Evolutionary conservation across 2,329 filamentous ascomycete species (phyloP).

Genomic region (Raffaelea albimanens): DNA sequence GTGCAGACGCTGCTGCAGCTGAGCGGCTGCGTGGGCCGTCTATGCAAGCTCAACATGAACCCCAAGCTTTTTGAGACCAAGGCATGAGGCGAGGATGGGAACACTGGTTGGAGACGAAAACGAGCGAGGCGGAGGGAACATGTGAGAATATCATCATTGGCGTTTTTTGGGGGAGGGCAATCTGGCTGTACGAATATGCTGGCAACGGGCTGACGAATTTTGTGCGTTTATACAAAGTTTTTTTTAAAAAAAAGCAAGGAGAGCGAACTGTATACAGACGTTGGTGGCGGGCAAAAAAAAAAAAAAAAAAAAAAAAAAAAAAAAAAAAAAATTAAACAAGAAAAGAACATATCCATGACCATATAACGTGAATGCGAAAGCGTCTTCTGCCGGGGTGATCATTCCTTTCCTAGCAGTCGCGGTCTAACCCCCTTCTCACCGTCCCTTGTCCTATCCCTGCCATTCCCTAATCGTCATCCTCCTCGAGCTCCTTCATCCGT

Average conservation of each 20-base stretch:
- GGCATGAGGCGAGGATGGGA: background rate
- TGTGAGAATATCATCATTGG: background rate
- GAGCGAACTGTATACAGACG: background rate
- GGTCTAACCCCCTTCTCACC: too few relatives aligned
- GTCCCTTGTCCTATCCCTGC: too few relatives aligned
- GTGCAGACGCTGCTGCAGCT: constrained; percentile 92
- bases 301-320: background rate
- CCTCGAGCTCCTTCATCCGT: constrained; percentile 8
- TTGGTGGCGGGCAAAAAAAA: background rate
- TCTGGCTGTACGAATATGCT: background rate
- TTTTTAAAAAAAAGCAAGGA: background rate
- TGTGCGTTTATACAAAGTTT: background rate
- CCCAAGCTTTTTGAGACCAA: constrained; percentile 60
- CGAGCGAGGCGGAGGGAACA: constrained; percentile 20
- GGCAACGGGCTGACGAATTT: background rate
- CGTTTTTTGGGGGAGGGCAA: constrained; percentile 4
- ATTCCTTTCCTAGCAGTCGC: too few relatives aligned
- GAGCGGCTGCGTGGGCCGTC: constrained; percentile 80
- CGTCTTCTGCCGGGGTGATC: too few relatives aligned
- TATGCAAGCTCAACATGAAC: constrained; percentile 97
- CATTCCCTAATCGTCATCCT: constrained; percentile 6
- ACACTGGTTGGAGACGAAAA: too few relatives aligned
- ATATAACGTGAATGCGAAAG: too few relatives aligned
- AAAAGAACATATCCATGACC: too few relatives aligned
- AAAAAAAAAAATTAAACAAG: too few relatives aligned